A percentile compares a stretch with the other conserved stretches of the same genome.
phyloP scores from a whole-genome alignment of 352 stramenopile species.

The Nothophytophthora sp. region DNA sequence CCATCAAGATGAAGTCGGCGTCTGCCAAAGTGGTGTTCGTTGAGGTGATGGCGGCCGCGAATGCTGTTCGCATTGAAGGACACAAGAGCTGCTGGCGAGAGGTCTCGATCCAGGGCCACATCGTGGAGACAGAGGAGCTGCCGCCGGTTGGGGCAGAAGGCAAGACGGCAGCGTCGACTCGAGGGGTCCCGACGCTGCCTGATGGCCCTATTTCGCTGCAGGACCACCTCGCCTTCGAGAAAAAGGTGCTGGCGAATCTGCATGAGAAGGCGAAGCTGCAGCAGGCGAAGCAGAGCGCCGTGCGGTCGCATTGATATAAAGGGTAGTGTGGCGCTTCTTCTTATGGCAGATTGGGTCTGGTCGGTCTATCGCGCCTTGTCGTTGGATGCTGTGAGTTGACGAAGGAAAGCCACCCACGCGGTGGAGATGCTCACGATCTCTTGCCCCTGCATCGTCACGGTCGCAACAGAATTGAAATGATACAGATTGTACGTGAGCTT shows the following conservation, averaged over 20 bases:
- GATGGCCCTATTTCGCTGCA: slow-evolving; percentile 47
- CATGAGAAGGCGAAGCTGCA: slow-evolving; percentile 40
- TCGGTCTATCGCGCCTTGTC: slow-evolving; percentile 46
- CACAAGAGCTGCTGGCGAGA: slow-evolving; percentile 72
- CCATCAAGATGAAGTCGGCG: slow-evolving; percentile 68
- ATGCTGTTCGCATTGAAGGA: slow-evolving; percentile 64
- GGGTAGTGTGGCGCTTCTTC: slow-evolving; percentile 11
- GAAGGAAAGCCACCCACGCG: slow-evolving; percentile 72
- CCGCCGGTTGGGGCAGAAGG: slow-evolving; percentile 22
- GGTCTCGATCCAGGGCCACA: slow-evolving; percentile 74
- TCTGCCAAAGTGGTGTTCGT: slow-evolving; percentile 71
- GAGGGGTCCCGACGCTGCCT: slow-evolving; percentile 32
- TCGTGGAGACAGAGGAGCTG: slow-evolving; percentile 57
- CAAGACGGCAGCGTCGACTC: slow-evolving; percentile 14
- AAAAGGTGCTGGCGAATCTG: slow-evolving; percentile 51
- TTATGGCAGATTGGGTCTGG: slow-evolving; percentile 12
- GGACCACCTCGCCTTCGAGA: slow-evolving; percentile 60
- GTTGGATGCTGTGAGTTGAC: slow-evolving; percentile 46
- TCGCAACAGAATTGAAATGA: neutral
- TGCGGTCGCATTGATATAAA: slow-evolving; percentile 19
- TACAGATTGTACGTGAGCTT: neutral
- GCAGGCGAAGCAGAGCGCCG: slow-evolving; percentile 15
- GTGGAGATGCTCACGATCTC: slow-evolving; percentile 75
- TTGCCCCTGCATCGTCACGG: slow-evolving; percentile 42
- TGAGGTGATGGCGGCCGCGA: slow-evolving; percentile 44